phyloP scores from a whole-genome alignment of 441 rosid species.

The Aquilaria agallochum region DNA sequence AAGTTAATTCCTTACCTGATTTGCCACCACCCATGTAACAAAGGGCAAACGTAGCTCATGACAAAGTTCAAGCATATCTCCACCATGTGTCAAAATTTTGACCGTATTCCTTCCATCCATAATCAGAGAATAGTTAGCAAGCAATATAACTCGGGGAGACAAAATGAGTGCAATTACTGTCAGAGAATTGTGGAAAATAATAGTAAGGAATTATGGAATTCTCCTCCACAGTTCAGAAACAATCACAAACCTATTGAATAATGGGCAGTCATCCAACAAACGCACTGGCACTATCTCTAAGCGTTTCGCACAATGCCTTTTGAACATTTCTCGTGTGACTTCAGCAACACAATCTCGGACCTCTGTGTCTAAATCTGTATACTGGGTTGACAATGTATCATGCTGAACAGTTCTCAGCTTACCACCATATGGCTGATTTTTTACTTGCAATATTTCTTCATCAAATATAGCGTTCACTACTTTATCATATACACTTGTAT shows the following conservation, averaged over 20 bases:
- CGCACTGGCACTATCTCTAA: conserved; percentile 72
- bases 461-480: conserved; percentile 83
- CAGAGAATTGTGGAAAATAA: not conserved
- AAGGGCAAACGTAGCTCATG: conserved; percentile 88
- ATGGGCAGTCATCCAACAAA: conserved; percentile 64
- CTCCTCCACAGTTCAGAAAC: not conserved
- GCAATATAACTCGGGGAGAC: conserved; percentile 7
- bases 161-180: not conserved
- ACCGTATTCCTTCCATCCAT: conserved; percentile 68
- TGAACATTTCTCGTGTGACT: conserved; percentile 73
- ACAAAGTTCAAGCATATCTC: conserved; percentile 93
- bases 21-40: conserved; percentile 62
- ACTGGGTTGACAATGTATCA: conserved; percentile 46
- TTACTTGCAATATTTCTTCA: conserved; percentile 54
- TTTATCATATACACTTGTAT: conserved; percentile 78
- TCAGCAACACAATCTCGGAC: conserved; percentile 82
- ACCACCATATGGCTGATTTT: conserved; percentile 45
- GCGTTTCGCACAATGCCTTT: conserved; percentile 87
- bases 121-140: conserved; percentile 27
- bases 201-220: not conserved
- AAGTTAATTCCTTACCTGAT: conserved; percentile 51
- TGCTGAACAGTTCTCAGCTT: conserved; percentile 34
- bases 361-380: conserved; percentile 66
- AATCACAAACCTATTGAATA: conserved; percentile 52
- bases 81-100: conserved; percentile 88